A percentile compares a stretch with the other conserved stretches of the same genome.
Evolutionary conservation across 2,329 filamentous ascomycete genomes (phyloP).

Genomic region (Chaetomium strumarium): DNA sequence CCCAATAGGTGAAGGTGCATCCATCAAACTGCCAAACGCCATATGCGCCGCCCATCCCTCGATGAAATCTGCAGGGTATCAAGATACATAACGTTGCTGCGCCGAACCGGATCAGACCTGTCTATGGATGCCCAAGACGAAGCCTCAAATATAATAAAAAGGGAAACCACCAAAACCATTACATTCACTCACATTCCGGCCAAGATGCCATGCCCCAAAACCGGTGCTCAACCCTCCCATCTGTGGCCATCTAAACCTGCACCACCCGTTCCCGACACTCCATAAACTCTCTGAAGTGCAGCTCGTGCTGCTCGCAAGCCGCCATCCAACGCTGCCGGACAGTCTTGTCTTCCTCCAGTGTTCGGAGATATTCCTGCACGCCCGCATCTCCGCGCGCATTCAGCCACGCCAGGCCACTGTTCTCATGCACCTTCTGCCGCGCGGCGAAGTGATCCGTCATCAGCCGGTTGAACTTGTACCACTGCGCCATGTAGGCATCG

Average conservation of each 20-base stretch:
- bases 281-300: conserved; percentile 53
- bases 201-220: neutral
- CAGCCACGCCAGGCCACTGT: conserved; percentile 43
- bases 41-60: neutral
- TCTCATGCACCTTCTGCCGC: conserved; percentile 39
- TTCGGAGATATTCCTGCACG: conserved; percentile 52
- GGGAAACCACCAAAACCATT: too few species aligned
- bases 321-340: conserved; percentile 56
- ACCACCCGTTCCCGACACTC: conserved; percentile 39
- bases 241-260: conserved; percentile 17
- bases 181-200: neutral
- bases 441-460: conserved; percentile 52
- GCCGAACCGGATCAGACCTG: neutral
- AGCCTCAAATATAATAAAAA: neutral
- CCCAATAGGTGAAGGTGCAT: too few species aligned
- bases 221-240: too few species aligned
- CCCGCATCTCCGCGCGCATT: conserved; percentile 39
- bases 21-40: too few species aligned
- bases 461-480: conserved; percentile 44
- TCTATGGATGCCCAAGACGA: neutral
- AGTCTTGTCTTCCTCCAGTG: conserved; percentile 58
- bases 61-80: neutral
- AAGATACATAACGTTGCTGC: neutral
- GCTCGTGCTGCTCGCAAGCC: conserved; percentile 55
- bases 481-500: conserved; percentile 47